A percentile compares a stretch with the other conserved stretches of the same genome.
These are phyloP conservation scores for Capsicum rhomboideum DNA, from an alignment of 257 asterid genomes.

Conservation along the genomic window DNA sequence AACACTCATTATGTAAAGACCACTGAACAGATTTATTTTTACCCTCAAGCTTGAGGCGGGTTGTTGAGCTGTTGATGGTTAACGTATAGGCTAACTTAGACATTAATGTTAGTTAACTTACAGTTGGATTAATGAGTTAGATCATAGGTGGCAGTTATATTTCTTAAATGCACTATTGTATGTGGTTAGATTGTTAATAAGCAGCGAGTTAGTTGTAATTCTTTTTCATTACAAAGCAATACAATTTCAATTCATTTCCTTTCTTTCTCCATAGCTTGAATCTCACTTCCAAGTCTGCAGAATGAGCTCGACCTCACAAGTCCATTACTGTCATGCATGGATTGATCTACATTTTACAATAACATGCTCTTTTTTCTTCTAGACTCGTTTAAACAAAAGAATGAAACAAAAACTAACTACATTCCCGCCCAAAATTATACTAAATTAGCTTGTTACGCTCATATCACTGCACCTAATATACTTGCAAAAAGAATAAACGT, in stretches of 20 bases:
- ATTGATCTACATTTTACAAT: neutral
- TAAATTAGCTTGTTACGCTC: neutral
- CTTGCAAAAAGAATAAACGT: neutral
- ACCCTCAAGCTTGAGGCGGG: neutral
- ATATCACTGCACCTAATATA: neutral
- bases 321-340: no score
- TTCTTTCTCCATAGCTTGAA: neutral
- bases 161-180: no score
- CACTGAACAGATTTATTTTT: no score
- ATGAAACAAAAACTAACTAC: no score
- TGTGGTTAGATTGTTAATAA: neutral
- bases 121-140: neutral
- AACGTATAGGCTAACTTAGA: no score
- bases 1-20: neutral
- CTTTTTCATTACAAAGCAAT: neutral
- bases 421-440: neutral
- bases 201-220: neutral
- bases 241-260: neutral
- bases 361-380: neutral
- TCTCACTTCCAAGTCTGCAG: no score
- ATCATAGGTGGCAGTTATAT: neutral
- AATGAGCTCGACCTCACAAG: no score
- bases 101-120: neutral
- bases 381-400: neutral
- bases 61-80: neutral